Evolutionary conservation across 345 rosid species (phyloP).

Genomic region (Carallia pectinifolia): DNA sequence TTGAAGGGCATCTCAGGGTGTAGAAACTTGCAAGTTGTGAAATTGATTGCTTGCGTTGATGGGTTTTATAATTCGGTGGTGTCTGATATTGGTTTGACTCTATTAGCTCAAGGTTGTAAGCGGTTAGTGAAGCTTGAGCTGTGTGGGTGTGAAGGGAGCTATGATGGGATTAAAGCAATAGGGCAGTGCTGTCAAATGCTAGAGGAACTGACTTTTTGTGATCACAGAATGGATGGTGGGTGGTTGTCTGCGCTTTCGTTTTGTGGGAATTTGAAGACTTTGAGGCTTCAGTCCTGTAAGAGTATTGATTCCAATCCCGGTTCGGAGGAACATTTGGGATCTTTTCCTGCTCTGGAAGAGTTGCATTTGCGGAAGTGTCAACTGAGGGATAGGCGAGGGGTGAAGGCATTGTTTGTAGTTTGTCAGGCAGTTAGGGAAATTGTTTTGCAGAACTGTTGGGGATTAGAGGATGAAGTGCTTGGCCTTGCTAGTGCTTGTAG

Average conservation of each 20-base stretch:
- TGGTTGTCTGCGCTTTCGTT: slow-evolving; percentile 83
- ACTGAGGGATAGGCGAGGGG: slow-evolving; percentile 52
- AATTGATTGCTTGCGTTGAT: slow-evolving; percentile 58
- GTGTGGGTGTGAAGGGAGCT: slow-evolving; percentile 84
- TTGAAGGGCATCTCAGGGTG: slow-evolving; percentile 77
- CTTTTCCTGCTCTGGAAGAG: slow-evolving; percentile 69
- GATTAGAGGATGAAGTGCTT: slow-evolving; percentile 76
- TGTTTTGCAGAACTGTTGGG: slow-evolving; percentile 86
- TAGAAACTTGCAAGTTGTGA: slow-evolving; percentile 81
- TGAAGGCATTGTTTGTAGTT: slow-evolving; percentile 67
- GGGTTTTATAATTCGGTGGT: slow-evolving; percentile 64
- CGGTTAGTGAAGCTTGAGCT: slow-evolving; percentile 91
- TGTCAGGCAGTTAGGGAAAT: slow-evolving; percentile 71
- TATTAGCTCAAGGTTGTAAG: slow-evolving; percentile 91
- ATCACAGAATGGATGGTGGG: slow-evolving; percentile 92
- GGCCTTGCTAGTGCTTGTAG: slow-evolving; percentile 55
- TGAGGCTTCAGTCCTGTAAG: slow-evolving; percentile 71
- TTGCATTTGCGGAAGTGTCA: slow-evolving; percentile 83
- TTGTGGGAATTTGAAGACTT: slow-evolving; percentile 84
- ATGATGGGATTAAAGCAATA: slow-evolving; percentile 87
- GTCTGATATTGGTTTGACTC: slow-evolving; percentile 87
- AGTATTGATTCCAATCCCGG: slow-evolving; percentile 75
- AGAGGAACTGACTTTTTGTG: slow-evolving; percentile 72
- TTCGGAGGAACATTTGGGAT: slow-evolving; percentile 54
- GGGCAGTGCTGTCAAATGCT: slow-evolving; percentile 97